These are phyloP conservation scores for Dendrocalamus sinicus DNA, from an alignment of 176 grass and related monocot genomes.

Conservation along the genomic window DNA sequence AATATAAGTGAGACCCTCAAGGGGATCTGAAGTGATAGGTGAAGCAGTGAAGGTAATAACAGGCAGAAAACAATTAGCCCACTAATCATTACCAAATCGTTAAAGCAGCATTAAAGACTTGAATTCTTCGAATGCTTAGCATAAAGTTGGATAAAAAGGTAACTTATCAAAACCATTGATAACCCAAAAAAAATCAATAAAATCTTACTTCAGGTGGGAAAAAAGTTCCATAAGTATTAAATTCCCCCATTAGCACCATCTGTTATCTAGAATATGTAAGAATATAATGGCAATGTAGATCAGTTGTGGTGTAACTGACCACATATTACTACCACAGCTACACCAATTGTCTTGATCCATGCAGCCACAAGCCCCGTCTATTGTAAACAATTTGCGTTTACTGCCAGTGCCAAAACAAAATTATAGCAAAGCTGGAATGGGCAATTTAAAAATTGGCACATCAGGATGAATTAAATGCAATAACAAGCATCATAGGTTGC, in stretches of 20 bases:
- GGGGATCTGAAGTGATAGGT: neutral
- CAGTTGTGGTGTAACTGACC: neutral
- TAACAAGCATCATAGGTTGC: neutral
- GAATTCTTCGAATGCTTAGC: neutral
- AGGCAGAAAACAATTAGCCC: neutral
- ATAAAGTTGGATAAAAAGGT: neutral
- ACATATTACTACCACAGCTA: neutral
- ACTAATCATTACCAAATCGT: neutral
- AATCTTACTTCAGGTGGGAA: neutral
- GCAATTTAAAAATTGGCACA: neutral
- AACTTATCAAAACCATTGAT: neutral
- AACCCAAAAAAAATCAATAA: neutral
- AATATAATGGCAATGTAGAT: neutral
- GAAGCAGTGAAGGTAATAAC: neutral
- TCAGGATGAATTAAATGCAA: neutral
- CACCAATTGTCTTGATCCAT: neutral
- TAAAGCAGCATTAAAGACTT: neutral
- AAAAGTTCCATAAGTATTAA: neutral
- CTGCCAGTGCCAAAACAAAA: neutral
- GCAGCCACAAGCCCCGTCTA: neutral
- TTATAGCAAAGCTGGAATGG: neutral
- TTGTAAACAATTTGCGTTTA: neutral
- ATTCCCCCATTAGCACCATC: neutral
- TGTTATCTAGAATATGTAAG: neutral
- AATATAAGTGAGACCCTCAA: constrained; percentile 20